Conservation (phyloP, 345 rosid species). For the Arabidopsis suecica region DNA sequence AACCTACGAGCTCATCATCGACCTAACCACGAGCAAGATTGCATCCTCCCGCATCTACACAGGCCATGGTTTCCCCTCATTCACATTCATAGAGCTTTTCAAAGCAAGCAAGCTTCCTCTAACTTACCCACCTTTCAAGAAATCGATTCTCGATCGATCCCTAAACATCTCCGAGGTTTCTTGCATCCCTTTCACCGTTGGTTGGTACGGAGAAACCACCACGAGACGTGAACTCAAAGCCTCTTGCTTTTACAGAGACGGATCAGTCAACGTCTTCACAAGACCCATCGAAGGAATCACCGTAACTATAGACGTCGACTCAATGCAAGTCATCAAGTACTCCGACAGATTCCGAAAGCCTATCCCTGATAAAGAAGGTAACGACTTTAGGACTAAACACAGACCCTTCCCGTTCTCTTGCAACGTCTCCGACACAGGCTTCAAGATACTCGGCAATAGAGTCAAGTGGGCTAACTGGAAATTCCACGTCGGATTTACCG, state of each 20-base stretch:
- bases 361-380: constrained; percentile 71
- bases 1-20: constrained; percentile 62
- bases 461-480: constrained; percentile 74
- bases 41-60: constrained; percentile 47
- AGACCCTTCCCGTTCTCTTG: constrained; percentile 45
- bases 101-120: constrained; percentile 58
- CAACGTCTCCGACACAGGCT: constrained; percentile 49
- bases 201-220: constrained; percentile 71
- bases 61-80: constrained; percentile 67
- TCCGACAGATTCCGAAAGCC: constrained; percentile 58
- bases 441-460: constrained; percentile 52
- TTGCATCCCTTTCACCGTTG: constrained; percentile 70
- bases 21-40: constrained; percentile 48
- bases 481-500: constrained; percentile 73
- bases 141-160: constrained; percentile 52
- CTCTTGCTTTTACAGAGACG: constrained; percentile 61
- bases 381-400: constrained; percentile 57
- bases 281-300: constrained; percentile 74
- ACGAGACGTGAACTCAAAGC: constrained; percentile 56
- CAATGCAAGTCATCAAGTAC: constrained; percentile 58
- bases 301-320: constrained; percentile 60
- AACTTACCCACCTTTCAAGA: constrained; percentile 51
- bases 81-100: constrained; percentile 60
- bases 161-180: constrained; percentile 68
- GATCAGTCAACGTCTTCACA: constrained; percentile 67